Evolutionary conservation across 2,329 filamentous ascomycete genomes (phyloP), one percentile per base, ranked within the genome.

Genomic region (Chrysosporium queenslandicum): DNA sequence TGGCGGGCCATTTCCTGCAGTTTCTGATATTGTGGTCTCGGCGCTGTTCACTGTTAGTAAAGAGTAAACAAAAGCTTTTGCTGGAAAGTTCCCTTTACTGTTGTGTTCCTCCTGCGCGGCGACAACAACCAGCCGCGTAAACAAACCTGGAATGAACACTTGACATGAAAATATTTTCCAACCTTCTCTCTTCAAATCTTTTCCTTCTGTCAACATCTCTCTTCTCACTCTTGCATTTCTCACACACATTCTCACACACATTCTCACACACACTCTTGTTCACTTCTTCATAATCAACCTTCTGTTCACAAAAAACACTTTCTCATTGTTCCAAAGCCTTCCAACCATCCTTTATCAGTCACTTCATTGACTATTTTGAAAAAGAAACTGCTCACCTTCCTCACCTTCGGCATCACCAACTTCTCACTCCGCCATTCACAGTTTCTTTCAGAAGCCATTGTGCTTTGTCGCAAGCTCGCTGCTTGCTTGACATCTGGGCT

Each of bases 381-480:
- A 42, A 50, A 50, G 37, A 42, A 50, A 23, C 27, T 41, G 1
- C 11, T n/a, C 8, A 30, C 21, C 39, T 23, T 50, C 18, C n/a
- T n/a, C 4, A 37, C 11, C 4, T n/a, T 18, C 8, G 2, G n/a
- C 25, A 50, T 32, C 20, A 42, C 45, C 18, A 27, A 27, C 23
- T 5, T 37, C 41, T 12, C 27, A 36, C n/a, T 46, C 12, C 14
- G 16, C 12, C 3, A 12, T 45, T 37, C 39, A 39, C 30, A 39
- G 21, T 12, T 12, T 49, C 42, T 47, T 53, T 42, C n/a, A 47
- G 43, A 20, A 20, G n/a, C 18, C 42, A 37, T 51, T 45, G 49
- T 43, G 49, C 46, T 51, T 36, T 45, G 30, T 51, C 27, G 43
- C 27, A 32, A 23, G 48, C 39, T 34, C 36, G 3, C 34, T 50